A percentile compares a stretch with the other conserved stretches of the same genome.
Conservation (phyloP, 306 rosid genomes). For the Sphenostylis stenocarpa region DNA sequence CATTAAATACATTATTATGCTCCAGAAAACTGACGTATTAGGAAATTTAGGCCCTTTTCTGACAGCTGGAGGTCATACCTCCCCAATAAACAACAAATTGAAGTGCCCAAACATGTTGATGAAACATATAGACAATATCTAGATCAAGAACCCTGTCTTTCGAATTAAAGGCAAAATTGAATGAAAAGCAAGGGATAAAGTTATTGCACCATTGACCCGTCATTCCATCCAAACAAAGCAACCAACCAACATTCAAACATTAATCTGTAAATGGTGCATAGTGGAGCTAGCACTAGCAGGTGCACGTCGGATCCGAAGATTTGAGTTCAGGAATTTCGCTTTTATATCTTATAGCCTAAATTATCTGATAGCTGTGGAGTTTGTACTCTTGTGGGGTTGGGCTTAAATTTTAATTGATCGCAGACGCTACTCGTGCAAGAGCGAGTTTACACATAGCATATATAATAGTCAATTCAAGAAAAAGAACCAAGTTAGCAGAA, state of each 20-base stretch:
- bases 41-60: neutral
- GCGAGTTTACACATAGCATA: neutral
- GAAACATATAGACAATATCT: neutral
- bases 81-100: neutral
- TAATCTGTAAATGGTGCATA: neutral
- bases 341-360: constrained; percentile 6
- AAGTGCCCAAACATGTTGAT: neutral
- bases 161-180: constrained; percentile 27
- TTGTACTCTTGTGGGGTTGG: neutral
- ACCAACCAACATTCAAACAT: constrained; percentile 8
- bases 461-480: neutral
- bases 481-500: neutral
- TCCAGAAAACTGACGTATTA: neutral
- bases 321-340: neutral
- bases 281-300: constrained; percentile 43
- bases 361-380: neutral
- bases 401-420: neutral
- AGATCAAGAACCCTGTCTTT: constrained; percentile 14
- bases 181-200: constrained; percentile 24
- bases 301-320: neutral
- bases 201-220: constrained; percentile 38
- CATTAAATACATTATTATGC: neutral
- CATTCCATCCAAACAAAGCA: constrained; percentile 27
- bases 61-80: constrained; percentile 25
- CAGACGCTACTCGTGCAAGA: neutral